phyloP scores from a whole-genome alignment of 2,329 filamentous ascomycete species.

The Zarea fungicola region DNA sequence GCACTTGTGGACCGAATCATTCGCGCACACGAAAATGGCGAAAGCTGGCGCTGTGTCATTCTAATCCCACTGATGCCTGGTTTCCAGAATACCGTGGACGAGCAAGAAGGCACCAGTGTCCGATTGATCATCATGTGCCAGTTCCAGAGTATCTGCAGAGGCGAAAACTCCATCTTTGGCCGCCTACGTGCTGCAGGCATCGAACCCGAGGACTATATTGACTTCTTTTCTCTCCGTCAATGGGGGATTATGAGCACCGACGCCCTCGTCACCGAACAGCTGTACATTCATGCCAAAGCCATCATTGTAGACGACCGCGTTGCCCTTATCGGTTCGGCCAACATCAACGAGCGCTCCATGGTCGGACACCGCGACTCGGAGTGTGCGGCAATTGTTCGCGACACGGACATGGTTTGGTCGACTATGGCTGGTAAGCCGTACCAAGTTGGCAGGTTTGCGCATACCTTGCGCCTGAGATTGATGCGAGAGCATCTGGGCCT shows the following conservation, averaged over 20 bases:
- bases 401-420: conserved; percentile 88
- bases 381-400: conserved; percentile 80
- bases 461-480: conserved; percentile 83
- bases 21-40: conserved; percentile 73
- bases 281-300: conserved; percentile 96
- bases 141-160: conserved; percentile 91
- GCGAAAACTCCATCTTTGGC: conserved; percentile 87
- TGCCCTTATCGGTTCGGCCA: conserved; percentile 92
- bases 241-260: conserved; percentile 91
- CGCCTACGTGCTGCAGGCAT: conserved; percentile 73
- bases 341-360: conserved; percentile 98
- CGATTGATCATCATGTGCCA: conserved; percentile 96
- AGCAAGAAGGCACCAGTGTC: conserved; percentile 89
- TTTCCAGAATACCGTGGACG: conserved; percentile 93
- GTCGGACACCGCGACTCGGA: conserved; percentile 88
- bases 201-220: conserved; percentile 90
- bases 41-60: conserved; percentile 86
- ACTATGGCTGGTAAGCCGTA: conserved; percentile 89
- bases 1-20: conserved; percentile 89
- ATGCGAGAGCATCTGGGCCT: conserved; percentile 98
- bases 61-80: conserved; percentile 96
- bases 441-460: conserved; percentile 84
- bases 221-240: conserved; percentile 86
- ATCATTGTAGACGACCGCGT: conserved; percentile 94
- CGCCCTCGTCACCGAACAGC: conserved; percentile 83